phyloP scores from a whole-genome alignment of 1,284 basidiomycete species.

The Quambalaria eucalypti region DNA sequence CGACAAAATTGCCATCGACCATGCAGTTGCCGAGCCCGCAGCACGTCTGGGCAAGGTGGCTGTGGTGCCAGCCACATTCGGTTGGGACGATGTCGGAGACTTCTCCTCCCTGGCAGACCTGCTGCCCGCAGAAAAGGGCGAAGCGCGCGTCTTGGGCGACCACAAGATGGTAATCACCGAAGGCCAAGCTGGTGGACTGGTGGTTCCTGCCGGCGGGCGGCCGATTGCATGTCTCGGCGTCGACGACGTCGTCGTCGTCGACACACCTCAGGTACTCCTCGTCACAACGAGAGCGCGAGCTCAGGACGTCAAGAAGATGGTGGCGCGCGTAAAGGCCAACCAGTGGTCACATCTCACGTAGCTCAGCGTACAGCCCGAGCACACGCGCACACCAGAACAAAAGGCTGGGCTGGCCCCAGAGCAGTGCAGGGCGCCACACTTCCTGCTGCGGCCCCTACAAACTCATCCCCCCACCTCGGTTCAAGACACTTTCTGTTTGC shows the following conservation, averaged over 20 bases:
- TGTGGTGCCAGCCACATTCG: slow-evolving; percentile 45
- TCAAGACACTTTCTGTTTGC: too few species aligned
- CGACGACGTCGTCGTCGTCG: slow-evolving; percentile 46
- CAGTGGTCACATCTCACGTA: neutral
- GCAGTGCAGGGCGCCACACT: too few species aligned
- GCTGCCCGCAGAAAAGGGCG: slow-evolving; percentile 43
- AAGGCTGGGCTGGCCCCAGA: too few species aligned
- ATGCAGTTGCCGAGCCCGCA: slow-evolving; percentile 46
- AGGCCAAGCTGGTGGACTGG: slow-evolving; percentile 41
- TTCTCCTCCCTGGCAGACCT: slow-evolving; percentile 42
- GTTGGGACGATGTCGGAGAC: slow-evolving; percentile 47
- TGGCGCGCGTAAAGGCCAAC: slow-evolving; percentile 27
- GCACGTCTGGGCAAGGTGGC: slow-evolving; percentile 42
- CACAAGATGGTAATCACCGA: slow-evolving; percentile 37
- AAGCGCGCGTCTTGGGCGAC: slow-evolving; percentile 45
- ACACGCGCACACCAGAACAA: too few species aligned
- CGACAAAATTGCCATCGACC: slow-evolving; percentile 46
- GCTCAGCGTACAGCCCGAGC: too few species aligned
- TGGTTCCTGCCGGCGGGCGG: slow-evolving; percentile 16
- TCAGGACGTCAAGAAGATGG: slow-evolving; percentile 47
- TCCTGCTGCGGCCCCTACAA: too few species aligned
- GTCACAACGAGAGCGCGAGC: slow-evolving; percentile 42
- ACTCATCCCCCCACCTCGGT: too few species aligned
- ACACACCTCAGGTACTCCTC: slow-evolving; percentile 42
- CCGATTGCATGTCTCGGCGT: slow-evolving; percentile 44